A percentile compares a stretch with the other conserved stretches of the same genome.
phyloP scores from a whole-genome alignment of 176 grass and related monocot genomes.

The bread wheat (Triticum aestivum) region DNA sequence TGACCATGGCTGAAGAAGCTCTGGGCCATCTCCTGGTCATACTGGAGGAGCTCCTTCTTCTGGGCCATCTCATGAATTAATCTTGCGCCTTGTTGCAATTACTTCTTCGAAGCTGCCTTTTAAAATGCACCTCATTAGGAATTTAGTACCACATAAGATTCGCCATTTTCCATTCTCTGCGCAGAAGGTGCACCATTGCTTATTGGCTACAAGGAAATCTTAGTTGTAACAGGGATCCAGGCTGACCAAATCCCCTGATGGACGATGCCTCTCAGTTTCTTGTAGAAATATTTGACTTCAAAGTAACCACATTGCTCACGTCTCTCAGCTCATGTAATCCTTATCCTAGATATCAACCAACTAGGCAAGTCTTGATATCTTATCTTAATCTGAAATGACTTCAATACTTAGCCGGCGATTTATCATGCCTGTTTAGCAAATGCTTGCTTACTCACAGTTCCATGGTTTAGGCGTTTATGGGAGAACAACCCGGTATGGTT shows the following conservation, averaged over 20 bases:
- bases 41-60: neutral
- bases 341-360: conserved; percentile 2
- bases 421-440: neutral
- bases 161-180: neutral
- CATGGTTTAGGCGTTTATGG: conserved; percentile 15
- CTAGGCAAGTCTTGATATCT: neutral
- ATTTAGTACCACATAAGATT: neutral
- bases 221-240: neutral
- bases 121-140: neutral
- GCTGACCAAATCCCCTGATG: neutral
- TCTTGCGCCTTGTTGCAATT: neutral
- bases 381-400: conserved; percentile 1
- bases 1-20: conserved; percentile 3
- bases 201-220: neutral
- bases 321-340: neutral
- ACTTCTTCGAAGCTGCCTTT: neutral
- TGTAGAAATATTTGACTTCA: neutral
- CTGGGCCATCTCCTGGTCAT: neutral
- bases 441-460: neutral
- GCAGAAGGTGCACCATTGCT: neutral
- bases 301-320: neutral
- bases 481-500: neutral
- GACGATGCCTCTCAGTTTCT: neutral
- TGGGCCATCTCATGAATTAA: neutral
- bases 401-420: neutral